Percentiles rank a stretch among this genome's conserved stretches.
phyloP scores from a whole-genome alignment of 2,329 filamentous ascomycete species.

The Fusarium clavum region DNA sequence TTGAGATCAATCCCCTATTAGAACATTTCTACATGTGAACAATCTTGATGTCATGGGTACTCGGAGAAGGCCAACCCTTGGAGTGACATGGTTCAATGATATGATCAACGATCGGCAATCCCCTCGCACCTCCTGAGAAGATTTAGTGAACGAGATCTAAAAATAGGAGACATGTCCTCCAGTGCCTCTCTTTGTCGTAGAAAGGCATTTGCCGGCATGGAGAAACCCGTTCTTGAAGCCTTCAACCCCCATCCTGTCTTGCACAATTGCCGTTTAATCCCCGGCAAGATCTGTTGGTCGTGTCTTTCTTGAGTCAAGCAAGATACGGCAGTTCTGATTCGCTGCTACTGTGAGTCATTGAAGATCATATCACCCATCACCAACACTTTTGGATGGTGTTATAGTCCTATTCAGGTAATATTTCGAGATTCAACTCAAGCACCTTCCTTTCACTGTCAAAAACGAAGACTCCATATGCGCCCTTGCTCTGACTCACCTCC shows the following conservation, averaged over 20 bases:
- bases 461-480: neutral
- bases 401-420: neutral
- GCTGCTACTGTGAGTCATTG: neutral
- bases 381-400: neutral
- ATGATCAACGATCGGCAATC: neutral
- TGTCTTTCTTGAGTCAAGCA: neutral
- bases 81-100: neutral
- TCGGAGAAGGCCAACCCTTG: neutral
- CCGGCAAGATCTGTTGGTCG: neutral
- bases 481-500: constrained; percentile 4
- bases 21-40: too few relatives aligned
- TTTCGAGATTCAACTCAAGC: neutral
- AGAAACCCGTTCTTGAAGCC: neutral
- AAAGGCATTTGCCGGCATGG: neutral
- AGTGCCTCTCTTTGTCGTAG: neutral
- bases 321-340: neutral
- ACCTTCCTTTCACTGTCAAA: constrained; percentile 8
- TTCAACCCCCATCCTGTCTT: neutral
- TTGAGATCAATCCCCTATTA: neutral
- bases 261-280: neutral
- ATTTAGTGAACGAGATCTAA: neutral
- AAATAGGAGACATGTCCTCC: neutral
- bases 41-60: neutral
- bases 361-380: too few relatives aligned
- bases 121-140: neutral